Percentiles rank a stretch among this genome's conserved stretches.
phyloP scores from a whole-genome alignment of 352 stramenopile species.

The Globisporangium ultimum region DNA sequence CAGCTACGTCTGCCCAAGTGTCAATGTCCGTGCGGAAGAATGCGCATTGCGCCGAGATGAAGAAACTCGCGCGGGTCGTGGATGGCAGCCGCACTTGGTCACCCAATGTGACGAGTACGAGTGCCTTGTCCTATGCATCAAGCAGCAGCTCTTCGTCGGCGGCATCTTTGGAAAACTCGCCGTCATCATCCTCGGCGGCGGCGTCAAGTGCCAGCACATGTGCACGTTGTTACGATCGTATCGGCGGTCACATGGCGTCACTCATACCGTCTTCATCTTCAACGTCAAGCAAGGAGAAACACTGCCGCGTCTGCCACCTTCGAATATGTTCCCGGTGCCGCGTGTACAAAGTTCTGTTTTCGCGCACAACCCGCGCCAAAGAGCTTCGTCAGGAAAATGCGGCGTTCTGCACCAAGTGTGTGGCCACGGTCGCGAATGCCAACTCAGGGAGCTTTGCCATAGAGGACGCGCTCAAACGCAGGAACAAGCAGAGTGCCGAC shows the following conservation, averaged over 20 bases:
- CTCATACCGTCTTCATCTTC: not conserved
- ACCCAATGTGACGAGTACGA: too few relatives aligned
- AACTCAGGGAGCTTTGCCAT: too few relatives aligned
- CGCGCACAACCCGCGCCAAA: not conserved
- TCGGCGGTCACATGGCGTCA: not conserved
- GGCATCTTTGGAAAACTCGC: not conserved
- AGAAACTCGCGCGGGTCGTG: conserved; percentile 3
- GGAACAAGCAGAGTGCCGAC: too few relatives aligned
- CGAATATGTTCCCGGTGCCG: conserved; percentile 17
- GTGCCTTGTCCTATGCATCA: too few relatives aligned
- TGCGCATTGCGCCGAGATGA: conserved; percentile 10
- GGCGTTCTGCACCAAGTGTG: not conserved
- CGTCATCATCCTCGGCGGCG: not conserved
- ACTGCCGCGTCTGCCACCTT: conserved; percentile 1
- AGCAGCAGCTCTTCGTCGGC: too few relatives aligned
- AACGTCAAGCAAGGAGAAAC: conserved; percentile 6
- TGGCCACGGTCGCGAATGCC: too few relatives aligned
- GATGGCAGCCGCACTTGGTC: too few relatives aligned
- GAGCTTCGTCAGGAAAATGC: not conserved
- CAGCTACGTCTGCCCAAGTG: not conserved
- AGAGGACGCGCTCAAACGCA: too few relatives aligned
- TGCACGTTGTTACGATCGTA: not conserved
- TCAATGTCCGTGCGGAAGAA: conserved; percentile 4
- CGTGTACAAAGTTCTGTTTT: not conserved
- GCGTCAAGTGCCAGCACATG: not conserved